Evolutionary conservation across 2,329 filamentous ascomycete genomes (phyloP), one percentile per base, ranked within the genome.

Genomic region (Hirsutella thompsonii): DNA sequence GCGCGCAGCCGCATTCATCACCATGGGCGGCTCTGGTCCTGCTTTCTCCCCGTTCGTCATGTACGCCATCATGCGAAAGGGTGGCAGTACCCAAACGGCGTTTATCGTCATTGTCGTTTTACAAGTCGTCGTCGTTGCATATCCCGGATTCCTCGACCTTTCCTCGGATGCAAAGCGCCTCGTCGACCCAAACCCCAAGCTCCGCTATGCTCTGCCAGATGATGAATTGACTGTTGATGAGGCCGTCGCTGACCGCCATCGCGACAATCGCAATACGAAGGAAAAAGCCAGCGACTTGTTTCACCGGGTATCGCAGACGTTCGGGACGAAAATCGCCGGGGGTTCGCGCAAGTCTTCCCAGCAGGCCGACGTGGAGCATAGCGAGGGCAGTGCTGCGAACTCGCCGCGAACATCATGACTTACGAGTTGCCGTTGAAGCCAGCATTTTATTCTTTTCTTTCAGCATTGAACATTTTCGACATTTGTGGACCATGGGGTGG

Each of bases 21-120:
- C 89, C 2, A 85, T 81, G 56, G 83, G 80, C 38, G 82, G 79
- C 1, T 79, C 74, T 1, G 83, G 84, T 2, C 81, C 84, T 10
- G 81, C 79, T 1, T 76, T 81, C 42, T 83, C 86, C 52, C 83
- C 84, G 0, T 84, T 85, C 28, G 69, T 88, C 40, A 70, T 86
- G 45, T 86, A 83, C 44, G 80, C 67, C 37, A 80, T 84, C 33
- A 68, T 81, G 19, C 67, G 74, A 41, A 53, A 61, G 29, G 72
- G 72, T n/a, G 72, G 76, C 14, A 67, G 68, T 37, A 78, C 83
- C 10, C 76, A 76, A 11, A 70, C 72, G 28, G 76, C 79, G 0
- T 83, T 83, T 55, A 61, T 76, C 26, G 67, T 88, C 4, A 74
- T 84, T 2, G 61, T 81, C 3, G 66, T 60, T 3, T 55, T 77